Evolutionary conservation across 1,139 yeast genomes (phyloP).

Genomic region (Protomyces arabidopsidicola): DNA sequence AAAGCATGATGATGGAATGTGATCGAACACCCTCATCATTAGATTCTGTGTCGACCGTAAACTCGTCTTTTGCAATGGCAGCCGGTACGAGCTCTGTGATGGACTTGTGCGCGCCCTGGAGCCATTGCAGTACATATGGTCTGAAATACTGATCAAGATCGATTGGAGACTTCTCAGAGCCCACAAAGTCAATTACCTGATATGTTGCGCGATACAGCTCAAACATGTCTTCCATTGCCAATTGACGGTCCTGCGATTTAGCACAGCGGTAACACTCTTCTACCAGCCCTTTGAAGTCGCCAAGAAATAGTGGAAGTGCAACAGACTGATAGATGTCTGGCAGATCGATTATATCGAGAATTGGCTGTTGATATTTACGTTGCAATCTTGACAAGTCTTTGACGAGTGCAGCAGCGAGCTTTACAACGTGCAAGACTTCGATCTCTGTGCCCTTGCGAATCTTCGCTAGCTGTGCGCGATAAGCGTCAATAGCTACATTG

Average conservation of each 20-base stretch:
- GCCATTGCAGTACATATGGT: constrained; percentile 56
- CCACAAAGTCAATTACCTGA: constrained; percentile 55
- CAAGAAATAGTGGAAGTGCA: constrained; percentile 1
- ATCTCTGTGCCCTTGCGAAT: neutral
- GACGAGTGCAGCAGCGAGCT: neutral
- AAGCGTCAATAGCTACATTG: neutral
- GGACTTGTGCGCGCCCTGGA: constrained; percentile 50
- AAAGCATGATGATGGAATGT: constrained; percentile 60
- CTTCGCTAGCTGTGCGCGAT: neutral
- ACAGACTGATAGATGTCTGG: neutral
- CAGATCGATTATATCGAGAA: constrained; percentile 10
- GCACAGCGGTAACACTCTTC: constrained; percentile 37
- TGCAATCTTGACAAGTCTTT: neutral
- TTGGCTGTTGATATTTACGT: neutral
- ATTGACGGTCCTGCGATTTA: constrained; percentile 36
- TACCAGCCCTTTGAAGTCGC: neutral
- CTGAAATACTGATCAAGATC: constrained; percentile 46
- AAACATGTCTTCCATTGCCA: constrained; percentile 55
- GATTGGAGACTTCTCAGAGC: constrained; percentile 33
- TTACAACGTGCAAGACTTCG: constrained; percentile 13
- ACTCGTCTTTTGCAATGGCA: constrained; percentile 51
- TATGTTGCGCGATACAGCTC: constrained; percentile 55
- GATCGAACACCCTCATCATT: constrained; percentile 31
- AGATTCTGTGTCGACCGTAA: constrained; percentile 42
- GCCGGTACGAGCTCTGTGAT: constrained; percentile 51